phyloP scores from a whole-genome alignment of 768 basidiomycete species.

The Scleroderma bovista region DNA sequence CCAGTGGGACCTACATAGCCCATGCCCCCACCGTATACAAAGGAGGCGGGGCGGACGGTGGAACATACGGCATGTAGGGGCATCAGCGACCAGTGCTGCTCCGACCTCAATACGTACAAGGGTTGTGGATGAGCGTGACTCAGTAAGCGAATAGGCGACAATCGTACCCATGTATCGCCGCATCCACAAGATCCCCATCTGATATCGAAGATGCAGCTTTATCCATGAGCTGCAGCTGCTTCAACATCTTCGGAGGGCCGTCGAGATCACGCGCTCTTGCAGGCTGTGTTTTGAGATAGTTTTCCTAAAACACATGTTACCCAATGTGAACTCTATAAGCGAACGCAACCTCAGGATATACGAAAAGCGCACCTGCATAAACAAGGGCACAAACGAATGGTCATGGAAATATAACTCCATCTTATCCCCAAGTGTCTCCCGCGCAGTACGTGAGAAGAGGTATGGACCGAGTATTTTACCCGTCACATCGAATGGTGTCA shows the following conservation, averaged over 20 bases:
- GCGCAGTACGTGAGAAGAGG: slow-evolving; percentile 75
- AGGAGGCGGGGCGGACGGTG: slow-evolving; percentile 81
- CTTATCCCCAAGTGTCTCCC: slow-evolving; percentile 83
- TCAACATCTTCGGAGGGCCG: slow-evolving; percentile 62
- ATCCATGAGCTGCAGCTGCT: slow-evolving; percentile 76
- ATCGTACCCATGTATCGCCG: slow-evolving; percentile 83
- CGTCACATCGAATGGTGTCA: slow-evolving; percentile 92
- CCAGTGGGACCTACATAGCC: slow-evolving; percentile 63
- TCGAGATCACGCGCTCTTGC: slow-evolving; percentile 48
- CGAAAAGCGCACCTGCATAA: slow-evolving; percentile 84
- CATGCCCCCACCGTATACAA: slow-evolving; percentile 66
- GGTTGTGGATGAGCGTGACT: too few species aligned
- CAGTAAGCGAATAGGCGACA: not conserved
- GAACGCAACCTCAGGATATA: too few species aligned
- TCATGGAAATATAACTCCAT: slow-evolving; percentile 98
- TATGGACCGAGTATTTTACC: slow-evolving; percentile 88
- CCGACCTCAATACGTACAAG: slow-evolving; percentile 46
- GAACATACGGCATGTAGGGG: slow-evolving; percentile 91
- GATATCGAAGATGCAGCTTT: slow-evolving; percentile 90
- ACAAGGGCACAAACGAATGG: slow-evolving; percentile 88
- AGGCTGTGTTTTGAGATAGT: slow-evolving; percentile 86
- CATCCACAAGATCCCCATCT: slow-evolving; percentile 90
- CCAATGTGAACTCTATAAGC: too few species aligned
- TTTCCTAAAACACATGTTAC: too few species aligned
- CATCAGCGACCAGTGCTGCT: slow-evolving; percentile 96